These are phyloP conservation scores for Acrocalymma vagum DNA, from an alignment of 2,329 filamentous ascomycete genomes.

Conservation along the genomic window DNA sequence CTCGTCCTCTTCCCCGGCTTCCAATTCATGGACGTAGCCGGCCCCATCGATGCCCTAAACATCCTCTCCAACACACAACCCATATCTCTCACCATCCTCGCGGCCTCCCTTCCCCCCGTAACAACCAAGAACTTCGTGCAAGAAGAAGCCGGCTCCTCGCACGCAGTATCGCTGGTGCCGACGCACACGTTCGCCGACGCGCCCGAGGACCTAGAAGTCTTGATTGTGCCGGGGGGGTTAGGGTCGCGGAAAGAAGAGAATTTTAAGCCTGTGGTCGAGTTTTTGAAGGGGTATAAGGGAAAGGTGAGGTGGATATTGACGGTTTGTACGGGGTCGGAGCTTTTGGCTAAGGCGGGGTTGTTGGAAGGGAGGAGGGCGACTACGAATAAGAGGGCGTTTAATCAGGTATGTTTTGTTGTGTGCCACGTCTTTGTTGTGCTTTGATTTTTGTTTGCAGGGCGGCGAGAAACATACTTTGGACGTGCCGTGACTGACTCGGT, in stretches of 20 bases:
- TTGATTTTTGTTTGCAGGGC: neutral
- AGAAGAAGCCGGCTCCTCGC: constrained; percentile 25
- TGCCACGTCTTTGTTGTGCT: neutral
- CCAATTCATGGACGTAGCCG: constrained; percentile 49
- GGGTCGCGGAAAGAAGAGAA: constrained; percentile 52
- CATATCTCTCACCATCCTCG: constrained; percentile 44
- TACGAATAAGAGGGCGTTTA: constrained; percentile 70
- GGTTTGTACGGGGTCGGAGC: constrained; percentile 71
- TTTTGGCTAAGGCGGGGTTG: constrained; percentile 67
- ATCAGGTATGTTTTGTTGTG: constrained; percentile 26
- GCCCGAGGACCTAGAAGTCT: constrained; percentile 63
- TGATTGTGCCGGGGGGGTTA: constrained; percentile 71
- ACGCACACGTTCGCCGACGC: constrained; percentile 65
- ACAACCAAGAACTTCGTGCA: constrained; percentile 31
- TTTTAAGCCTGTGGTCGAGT: constrained; percentile 53
- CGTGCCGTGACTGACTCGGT: neutral
- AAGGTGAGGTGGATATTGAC: constrained; percentile 66
- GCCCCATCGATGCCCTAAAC: constrained; percentile 58
- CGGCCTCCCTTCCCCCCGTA: constrained; percentile 43
- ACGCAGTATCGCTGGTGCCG: constrained; percentile 53
- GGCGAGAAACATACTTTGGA: neutral
- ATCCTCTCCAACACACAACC: constrained; percentile 36
- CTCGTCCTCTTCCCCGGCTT: constrained; percentile 48
- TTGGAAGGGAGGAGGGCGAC: constrained; percentile 70
- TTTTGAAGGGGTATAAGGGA: constrained; percentile 56